Conservation (phyloP, 2,329 filamentous ascomycete species). For the Fusarium circinatum region DNA sequence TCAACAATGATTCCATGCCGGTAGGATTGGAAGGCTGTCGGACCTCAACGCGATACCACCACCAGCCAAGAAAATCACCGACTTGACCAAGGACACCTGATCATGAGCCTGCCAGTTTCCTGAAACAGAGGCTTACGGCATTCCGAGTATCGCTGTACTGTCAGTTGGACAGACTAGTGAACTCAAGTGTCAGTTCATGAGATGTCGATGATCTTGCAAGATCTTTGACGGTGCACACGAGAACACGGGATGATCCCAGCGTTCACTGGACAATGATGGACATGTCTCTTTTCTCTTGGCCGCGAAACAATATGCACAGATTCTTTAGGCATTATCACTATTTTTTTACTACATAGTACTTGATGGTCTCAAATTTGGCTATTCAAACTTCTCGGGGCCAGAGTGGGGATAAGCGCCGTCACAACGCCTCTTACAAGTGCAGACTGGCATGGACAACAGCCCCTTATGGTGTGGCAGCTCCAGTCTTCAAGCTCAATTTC, state of each 20-base stretch:
- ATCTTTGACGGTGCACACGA: slow-evolving; percentile 22
- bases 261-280: slow-evolving; percentile 10
- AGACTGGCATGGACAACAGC: slow-evolving; percentile 17
- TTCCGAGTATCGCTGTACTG: slow-evolving; percentile 9
- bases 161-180: neutral
- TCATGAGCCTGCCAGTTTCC: slow-evolving; percentile 4
- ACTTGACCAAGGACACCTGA: slow-evolving; percentile 2
- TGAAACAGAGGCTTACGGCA: slow-evolving; percentile 36
- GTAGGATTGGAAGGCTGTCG: slow-evolving; percentile 17
- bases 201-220: slow-evolving; percentile 28
- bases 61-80: slow-evolving; percentile 15
- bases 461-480: slow-evolving; percentile 19
- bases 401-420: slow-evolving; percentile 29
- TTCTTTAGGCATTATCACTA: neutral
- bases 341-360: neutral
- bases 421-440: slow-evolving; percentile 20
- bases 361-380: slow-evolving; percentile 13
- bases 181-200: slow-evolving; percentile 8
- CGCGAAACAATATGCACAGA: slow-evolving; percentile 20
- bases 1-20: slow-evolving; percentile 27
- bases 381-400: slow-evolving; percentile 27
- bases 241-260: slow-evolving; percentile 12
- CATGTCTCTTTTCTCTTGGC: slow-evolving; percentile 11
- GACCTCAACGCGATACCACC: slow-evolving; percentile 28
- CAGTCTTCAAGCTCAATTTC: slow-evolving; percentile 36